phyloP scores from a whole-genome alignment of 164 flowering plant genomes.

The Pachysandra terminalis region DNA sequence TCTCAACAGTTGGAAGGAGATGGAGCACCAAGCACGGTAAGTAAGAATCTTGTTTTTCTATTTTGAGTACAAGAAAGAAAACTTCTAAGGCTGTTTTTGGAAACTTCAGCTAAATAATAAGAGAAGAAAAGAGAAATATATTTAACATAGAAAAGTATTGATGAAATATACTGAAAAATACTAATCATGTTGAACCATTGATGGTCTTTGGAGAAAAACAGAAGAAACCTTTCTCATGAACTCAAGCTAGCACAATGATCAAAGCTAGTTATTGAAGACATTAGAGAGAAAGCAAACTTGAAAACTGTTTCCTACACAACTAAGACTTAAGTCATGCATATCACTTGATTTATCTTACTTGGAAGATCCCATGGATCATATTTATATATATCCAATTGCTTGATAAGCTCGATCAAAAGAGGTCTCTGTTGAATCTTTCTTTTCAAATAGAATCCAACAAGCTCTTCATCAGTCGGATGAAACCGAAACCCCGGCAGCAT shows the following conservation, averaged over 20 bases:
- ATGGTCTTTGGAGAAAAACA: too few species aligned
- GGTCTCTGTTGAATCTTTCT: conserved; percentile 66
- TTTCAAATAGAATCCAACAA: conserved; percentile 68
- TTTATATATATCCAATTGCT: conserved; percentile 76
- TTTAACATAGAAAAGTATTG: too few species aligned
- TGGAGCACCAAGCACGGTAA: conserved; percentile 6
- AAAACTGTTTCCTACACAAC: background rate
- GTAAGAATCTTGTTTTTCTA: background rate
- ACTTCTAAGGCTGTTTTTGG: background rate
- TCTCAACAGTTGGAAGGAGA: background rate
- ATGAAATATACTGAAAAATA: background rate
- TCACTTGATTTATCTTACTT: conserved; percentile 36
- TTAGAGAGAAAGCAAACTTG: background rate
- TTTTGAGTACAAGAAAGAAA: background rate
- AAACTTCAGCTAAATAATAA: background rate
- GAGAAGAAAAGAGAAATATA: background rate
- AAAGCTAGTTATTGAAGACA: background rate
- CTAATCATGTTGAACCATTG: too few species aligned
- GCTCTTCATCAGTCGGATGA: conserved; percentile 89
- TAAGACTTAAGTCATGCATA: background rate
- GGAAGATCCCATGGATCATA: conserved; percentile 89
- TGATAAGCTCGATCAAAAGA: conserved; percentile 64
- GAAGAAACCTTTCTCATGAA: background rate
- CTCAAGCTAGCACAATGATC: background rate
- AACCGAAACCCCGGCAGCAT: conserved; percentile 76